These are phyloP conservation scores for Herpotrichia juniperi DNA, from an alignment of 2,329 filamentous ascomycete genomes.

Conservation along the genomic window DNA sequence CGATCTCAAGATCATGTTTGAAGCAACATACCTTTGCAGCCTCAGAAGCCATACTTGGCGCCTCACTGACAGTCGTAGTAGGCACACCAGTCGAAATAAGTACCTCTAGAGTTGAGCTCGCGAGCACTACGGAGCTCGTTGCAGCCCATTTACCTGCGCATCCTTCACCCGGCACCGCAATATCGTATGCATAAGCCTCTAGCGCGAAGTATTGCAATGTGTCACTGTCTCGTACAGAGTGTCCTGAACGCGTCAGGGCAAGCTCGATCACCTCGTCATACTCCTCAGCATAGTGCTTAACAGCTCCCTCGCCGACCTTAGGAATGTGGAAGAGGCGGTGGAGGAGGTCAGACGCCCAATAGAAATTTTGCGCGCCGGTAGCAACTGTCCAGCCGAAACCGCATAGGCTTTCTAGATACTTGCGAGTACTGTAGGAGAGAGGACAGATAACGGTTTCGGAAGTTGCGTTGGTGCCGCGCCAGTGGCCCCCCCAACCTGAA, in stretches of 20 bases:
- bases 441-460: conserved; percentile 73
- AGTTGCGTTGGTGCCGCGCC: conserved; percentile 68
- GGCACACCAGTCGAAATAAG: conserved; percentile 5
- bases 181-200: conserved; percentile 69
- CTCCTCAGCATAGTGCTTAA: conserved; percentile 68
- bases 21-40: conserved; percentile 15
- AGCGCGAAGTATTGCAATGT: conserved; percentile 72
- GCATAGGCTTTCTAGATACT: conserved; percentile 65
- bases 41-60: conserved; percentile 12
- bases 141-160: conserved; percentile 57
- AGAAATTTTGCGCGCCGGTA: conserved; percentile 61
- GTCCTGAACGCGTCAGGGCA: conserved; percentile 57
- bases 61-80: conserved; percentile 5
- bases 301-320: conserved; percentile 62
- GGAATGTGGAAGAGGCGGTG: conserved; percentile 71
- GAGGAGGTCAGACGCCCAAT: conserved; percentile 70
- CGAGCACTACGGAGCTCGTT: conserved; percentile 9
- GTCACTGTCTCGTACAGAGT: conserved; percentile 64
- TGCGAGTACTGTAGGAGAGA: conserved; percentile 64
- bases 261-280: conserved; percentile 62
- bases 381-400: conserved; percentile 67
- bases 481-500: conserved; percentile 70
- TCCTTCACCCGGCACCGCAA: conserved; percentile 67
- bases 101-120: conserved; percentile 1
- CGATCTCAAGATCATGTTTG: too few relatives aligned